A percentile compares a stretch with the other conserved stretches of the same genome.
Evolutionary conservation across 495 filamentous ascomycete species (phyloP).

Genomic region (Daldinia concentrica): DNA sequence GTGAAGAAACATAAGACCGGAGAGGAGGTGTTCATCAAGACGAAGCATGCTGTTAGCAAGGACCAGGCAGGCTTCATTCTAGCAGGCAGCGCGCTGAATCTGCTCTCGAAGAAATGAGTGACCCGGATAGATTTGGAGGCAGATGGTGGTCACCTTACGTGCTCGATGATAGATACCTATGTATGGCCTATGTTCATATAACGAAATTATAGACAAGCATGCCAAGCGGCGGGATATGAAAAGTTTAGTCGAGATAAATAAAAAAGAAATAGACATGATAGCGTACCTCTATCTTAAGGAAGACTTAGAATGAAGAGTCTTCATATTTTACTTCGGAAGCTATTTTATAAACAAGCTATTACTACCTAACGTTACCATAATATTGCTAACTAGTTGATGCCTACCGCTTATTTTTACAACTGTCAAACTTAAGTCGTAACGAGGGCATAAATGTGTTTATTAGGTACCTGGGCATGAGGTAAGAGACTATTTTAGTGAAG

Average conservation of each 20-base stretch:
- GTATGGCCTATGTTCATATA: not conserved
- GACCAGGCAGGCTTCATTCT: slow-evolving; percentile 93
- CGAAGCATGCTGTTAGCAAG: slow-evolving; percentile 81
- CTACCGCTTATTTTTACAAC: too few relatives aligned
- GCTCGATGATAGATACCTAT: not conserved
- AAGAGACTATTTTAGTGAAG: too few relatives aligned
- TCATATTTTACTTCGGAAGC: too few relatives aligned
- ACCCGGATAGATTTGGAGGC: not conserved
- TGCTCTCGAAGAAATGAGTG: slow-evolving; percentile 67
- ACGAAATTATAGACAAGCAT: not conserved
- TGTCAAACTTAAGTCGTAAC: too few relatives aligned
- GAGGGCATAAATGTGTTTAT: too few relatives aligned
- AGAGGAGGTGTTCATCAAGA: slow-evolving; percentile 66
- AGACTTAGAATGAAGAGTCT: too few relatives aligned
- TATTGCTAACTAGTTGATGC: too few relatives aligned
- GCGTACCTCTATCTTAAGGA: not conserved
- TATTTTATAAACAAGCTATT: too few relatives aligned
- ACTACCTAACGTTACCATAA: too few relatives aligned
- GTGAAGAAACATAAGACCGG: slow-evolving; percentile 71
- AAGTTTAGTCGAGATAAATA: slow-evolving; percentile 2
- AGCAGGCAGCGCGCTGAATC: slow-evolving; percentile 92
- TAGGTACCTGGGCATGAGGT: too few relatives aligned
- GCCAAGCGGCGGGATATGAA: slow-evolving; percentile 7
- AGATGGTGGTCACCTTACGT: not conserved
- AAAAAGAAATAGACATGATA: slow-evolving; percentile 18